These are phyloP conservation scores for Emergomyces pasteurianus DNA, from an alignment of 2,329 filamentous ascomycete species.

Conservation along the genomic window DNA sequence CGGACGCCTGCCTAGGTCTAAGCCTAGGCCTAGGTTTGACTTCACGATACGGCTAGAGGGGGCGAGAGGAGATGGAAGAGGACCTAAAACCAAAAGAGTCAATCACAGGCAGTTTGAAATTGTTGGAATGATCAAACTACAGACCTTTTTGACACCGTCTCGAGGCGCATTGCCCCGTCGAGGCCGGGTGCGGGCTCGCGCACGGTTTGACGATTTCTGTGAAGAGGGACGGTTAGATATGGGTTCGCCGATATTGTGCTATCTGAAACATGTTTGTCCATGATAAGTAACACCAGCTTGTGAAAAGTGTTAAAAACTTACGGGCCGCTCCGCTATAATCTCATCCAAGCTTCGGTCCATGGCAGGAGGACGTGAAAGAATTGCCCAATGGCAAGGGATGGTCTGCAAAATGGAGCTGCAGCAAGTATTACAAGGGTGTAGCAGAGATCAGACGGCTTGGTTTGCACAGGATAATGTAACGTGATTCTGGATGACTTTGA, in stretches of 20 bases:
- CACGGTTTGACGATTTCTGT: slow-evolving; percentile 17
- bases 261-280: neutral
- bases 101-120: slow-evolving; percentile 11
- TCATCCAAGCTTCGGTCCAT: slow-evolving; percentile 57
- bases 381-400: neutral
- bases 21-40: slow-evolving; percentile 21
- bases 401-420: neutral
- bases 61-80: slow-evolving; percentile 33
- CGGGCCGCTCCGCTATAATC: slow-evolving; percentile 50
- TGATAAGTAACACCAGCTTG: neutral
- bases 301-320: slow-evolving; percentile 21
- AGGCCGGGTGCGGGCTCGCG: slow-evolving; percentile 24
- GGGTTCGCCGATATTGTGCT: neutral
- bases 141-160: slow-evolving; percentile 84
- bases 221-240: neutral
- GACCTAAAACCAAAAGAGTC: slow-evolving; percentile 22
- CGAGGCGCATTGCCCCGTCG: slow-evolving; percentile 49
- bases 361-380: slow-evolving; percentile 9
- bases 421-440: neutral
- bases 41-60: slow-evolving; percentile 24
- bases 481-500: neutral
- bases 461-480: neutral
- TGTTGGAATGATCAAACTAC: slow-evolving; percentile 7
- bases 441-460: neutral
- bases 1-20: slow-evolving; percentile 6